Evolutionary conservation across 1,139 yeast species (phyloP).

Genomic region (Magnusiomyces sp.): DNA sequence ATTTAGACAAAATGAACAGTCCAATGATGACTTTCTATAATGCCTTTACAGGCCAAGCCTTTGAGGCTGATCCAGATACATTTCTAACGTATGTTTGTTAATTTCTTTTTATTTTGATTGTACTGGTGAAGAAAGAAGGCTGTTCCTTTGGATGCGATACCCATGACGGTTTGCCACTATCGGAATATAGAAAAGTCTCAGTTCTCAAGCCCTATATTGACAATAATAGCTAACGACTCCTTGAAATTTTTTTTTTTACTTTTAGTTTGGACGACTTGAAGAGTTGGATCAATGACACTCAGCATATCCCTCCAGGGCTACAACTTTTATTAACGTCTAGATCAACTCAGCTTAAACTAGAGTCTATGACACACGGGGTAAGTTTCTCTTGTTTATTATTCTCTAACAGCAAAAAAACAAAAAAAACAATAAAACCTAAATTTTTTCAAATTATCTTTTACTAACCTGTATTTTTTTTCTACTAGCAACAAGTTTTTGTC

Average conservation of each 20-base stretch:
- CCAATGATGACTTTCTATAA: slow-evolving; percentile 19
- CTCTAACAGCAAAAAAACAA: background rate
- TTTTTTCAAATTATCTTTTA: too few species aligned
- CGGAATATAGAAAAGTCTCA: background rate
- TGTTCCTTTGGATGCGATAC: too few species aligned
- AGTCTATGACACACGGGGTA: slow-evolving; percentile 23
- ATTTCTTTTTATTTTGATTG: background rate
- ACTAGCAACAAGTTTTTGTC: slow-evolving; percentile 14
- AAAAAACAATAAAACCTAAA: too few species aligned
- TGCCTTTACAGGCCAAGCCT: slow-evolving; percentile 19
- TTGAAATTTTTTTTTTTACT: background rate
- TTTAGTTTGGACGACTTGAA: slow-evolving; percentile 20
- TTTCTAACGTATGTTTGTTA: slow-evolving; percentile 18
- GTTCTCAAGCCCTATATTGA: background rate
- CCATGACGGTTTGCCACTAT: background rate
- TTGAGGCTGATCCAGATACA: slow-evolving; percentile 18
- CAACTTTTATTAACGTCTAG: slow-evolving; percentile 27
- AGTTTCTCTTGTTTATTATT: background rate
- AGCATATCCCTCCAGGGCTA: slow-evolving; percentile 19
- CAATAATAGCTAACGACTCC: background rate
- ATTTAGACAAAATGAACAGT: background rate
- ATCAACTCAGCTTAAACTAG: slow-evolving; percentile 25
- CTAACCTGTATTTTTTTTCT: background rate
- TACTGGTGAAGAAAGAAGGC: background rate
- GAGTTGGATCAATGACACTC: slow-evolving; percentile 14